Evolutionary conservation across 805 yeast genomes (phyloP).

Genomic region (Zygoascus biomembranicola): DNA sequence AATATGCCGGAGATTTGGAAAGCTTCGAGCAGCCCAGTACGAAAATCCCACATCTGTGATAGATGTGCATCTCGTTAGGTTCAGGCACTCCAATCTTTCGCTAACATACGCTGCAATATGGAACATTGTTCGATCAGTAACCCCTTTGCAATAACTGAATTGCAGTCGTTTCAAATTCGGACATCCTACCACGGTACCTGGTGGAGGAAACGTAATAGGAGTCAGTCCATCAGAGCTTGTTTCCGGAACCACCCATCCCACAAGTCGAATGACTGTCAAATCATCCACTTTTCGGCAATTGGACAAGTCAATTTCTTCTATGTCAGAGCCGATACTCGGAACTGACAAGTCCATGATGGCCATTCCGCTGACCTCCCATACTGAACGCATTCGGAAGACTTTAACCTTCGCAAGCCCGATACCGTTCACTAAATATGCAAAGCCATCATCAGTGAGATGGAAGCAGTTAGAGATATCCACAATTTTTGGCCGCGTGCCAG

Average conservation of each 20-base stretch:
- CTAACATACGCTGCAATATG: conserved; percentile 54
- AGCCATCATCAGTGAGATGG: conserved; percentile 70
- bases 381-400: conserved; percentile 52
- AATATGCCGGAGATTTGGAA: conserved; percentile 45
- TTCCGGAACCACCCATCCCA: conserved; percentile 39
- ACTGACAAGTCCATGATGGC: conserved; percentile 72
- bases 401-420: conserved; percentile 59
- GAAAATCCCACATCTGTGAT: conserved; percentile 68
- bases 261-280: conserved; percentile 58
- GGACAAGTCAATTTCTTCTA: conserved; percentile 56
- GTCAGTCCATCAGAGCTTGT: background rate
- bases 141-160: conserved; percentile 66
- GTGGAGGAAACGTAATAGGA: conserved; percentile 1
- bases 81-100: conserved; percentile 45
- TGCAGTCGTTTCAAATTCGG: conserved; percentile 44
- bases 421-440: conserved; percentile 60
- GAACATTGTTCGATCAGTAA: conserved; percentile 60
- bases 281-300: conserved; percentile 70
- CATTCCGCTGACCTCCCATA: conserved; percentile 75
- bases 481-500: conserved; percentile 53
- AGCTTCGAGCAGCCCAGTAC: conserved; percentile 50
- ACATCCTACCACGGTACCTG: conserved; percentile 42
- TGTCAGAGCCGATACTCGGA: conserved; percentile 50
- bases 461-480: conserved; percentile 66
- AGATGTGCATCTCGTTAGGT: conserved; percentile 67